Percentiles rank a stretch among this genome's conserved stretches.
Conservation (phyloP, 2,329 filamentous ascomycete genomes). For the Epichloe uncinata region DNA sequence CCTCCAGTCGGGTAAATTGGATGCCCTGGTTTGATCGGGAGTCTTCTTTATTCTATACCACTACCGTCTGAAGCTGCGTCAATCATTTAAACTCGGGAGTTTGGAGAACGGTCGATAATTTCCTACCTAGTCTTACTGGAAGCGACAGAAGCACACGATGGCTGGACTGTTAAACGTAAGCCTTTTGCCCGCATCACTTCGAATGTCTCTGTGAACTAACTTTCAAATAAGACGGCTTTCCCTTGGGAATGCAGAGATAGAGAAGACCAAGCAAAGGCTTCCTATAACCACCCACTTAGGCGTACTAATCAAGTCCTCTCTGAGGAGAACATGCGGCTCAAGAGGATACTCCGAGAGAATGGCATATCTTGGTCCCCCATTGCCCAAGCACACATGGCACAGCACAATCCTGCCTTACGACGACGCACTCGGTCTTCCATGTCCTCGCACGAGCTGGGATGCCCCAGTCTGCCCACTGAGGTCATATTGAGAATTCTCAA, state of each 20-base stretch:
- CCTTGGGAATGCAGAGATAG: conserved; percentile 41
- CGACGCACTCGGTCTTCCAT: conserved; percentile 20
- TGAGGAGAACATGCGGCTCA: conserved; percentile 36
- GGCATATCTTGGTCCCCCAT: conserved; percentile 36
- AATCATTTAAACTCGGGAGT: background rate
- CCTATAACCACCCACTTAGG: conserved; percentile 36
- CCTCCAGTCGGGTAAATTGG: background rate
- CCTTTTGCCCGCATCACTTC: background rate
- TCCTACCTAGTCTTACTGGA: background rate
- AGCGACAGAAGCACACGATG: background rate
- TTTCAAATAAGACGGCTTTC: conserved; percentile 16
- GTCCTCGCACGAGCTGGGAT: conserved; percentile 15
- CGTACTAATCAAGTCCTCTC: conserved; percentile 29
- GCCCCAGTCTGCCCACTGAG: conserved; percentile 37
- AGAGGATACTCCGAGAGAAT: conserved; percentile 37
- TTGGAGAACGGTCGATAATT: background rate
- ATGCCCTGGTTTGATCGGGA: no score
- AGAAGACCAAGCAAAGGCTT: conserved; percentile 33
- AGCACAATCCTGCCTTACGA: conserved; percentile 18
- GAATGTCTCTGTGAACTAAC: background rate
- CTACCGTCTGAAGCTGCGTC: background rate
- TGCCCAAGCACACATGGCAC: conserved; percentile 20
- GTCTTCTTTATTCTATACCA: background rate
- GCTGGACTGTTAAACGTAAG: background rate
- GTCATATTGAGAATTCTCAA: conserved; percentile 38